phyloP scores from a whole-genome alignment of 352 stramenopile genomes.

The Phytophthora idaei region DNA sequence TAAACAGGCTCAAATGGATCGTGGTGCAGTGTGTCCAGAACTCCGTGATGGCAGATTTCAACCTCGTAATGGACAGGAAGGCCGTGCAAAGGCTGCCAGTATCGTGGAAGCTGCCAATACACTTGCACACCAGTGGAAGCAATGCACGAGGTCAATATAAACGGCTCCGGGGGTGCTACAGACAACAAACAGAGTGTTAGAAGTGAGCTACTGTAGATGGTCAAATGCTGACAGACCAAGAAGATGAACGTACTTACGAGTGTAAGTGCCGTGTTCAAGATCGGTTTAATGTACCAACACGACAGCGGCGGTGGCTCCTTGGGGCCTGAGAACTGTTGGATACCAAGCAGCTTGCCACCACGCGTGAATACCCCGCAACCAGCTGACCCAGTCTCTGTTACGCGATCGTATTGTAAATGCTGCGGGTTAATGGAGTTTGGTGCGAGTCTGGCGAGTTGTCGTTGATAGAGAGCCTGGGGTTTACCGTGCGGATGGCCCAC shows the following conservation, averaged over 20 bases:
- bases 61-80: slow-evolving; percentile 59
- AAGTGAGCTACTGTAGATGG: not conserved
- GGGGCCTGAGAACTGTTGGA: slow-evolving; percentile 47
- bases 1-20: slow-evolving; percentile 56
- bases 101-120: slow-evolving; percentile 63
- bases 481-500: slow-evolving; percentile 68
- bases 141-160: slow-evolving; percentile 59
- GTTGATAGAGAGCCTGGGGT: slow-evolving; percentile 51
- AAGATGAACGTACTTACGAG: slow-evolving; percentile 68
- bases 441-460: slow-evolving; percentile 39
- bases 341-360: slow-evolving; percentile 59
- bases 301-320: slow-evolving; percentile 39
- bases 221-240: not conserved
- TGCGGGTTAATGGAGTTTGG: slow-evolving; percentile 67
- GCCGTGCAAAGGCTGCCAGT: slow-evolving; percentile 46
- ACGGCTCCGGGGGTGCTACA: slow-evolving; percentile 58
- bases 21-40: slow-evolving; percentile 13
- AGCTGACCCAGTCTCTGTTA: slow-evolving; percentile 46
- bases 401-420: slow-evolving; percentile 47
- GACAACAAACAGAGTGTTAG: not conserved
- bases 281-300: slow-evolving; percentile 64
- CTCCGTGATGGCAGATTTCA: slow-evolving; percentile 49
- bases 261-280: slow-evolving; percentile 44
- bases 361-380: slow-evolving; percentile 61
- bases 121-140: slow-evolving; percentile 47